Evolutionary conservation across 768 basidiomycete species (phyloP).

Genomic region (Collybia sp.): DNA sequence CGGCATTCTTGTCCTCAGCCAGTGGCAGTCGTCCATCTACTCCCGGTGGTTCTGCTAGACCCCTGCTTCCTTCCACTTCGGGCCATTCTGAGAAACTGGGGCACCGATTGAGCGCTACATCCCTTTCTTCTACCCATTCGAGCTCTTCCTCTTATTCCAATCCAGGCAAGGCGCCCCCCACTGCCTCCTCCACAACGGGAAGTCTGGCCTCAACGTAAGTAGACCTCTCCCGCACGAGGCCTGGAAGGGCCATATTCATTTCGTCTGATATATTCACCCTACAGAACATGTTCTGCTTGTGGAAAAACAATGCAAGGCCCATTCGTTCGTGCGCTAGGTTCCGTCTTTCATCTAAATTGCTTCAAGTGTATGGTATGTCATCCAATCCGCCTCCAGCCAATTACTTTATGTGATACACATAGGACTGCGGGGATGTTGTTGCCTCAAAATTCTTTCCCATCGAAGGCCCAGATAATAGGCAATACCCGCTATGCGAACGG

Average conservation of each 20-base stretch:
- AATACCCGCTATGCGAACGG: conserved; percentile 94
- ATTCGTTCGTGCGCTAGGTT: conserved; percentile 91
- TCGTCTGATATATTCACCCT: conserved; percentile 18
- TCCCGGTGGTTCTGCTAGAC: conserved; percentile 44
- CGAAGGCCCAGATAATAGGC: conserved; percentile 84
- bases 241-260: conserved; percentile 6
- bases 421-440: conserved; percentile 97
- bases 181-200: conserved; percentile 54
- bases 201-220: conserved; percentile 60
- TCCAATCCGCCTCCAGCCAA: conserved; percentile 4
- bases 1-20: conserved; percentile 40
- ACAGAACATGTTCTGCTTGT: conserved; percentile 72
- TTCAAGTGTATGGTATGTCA: conserved; percentile 91
- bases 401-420: conserved; percentile 5
- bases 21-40: conserved; percentile 52
- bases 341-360: conserved; percentile 95
- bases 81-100: conserved; percentile 46
- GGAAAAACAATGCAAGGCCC: conserved; percentile 87
- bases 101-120: conserved; percentile 40
- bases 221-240: conserved; percentile 3
- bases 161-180: conserved; percentile 39
- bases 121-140: conserved; percentile 52
- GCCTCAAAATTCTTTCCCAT: conserved; percentile 99
- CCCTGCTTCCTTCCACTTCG: conserved; percentile 47
- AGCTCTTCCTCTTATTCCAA: conserved; percentile 38